Evolutionary conservation across 169 alveolate genomes (phyloP).

Genomic region (Plasmodium inui): DNA sequence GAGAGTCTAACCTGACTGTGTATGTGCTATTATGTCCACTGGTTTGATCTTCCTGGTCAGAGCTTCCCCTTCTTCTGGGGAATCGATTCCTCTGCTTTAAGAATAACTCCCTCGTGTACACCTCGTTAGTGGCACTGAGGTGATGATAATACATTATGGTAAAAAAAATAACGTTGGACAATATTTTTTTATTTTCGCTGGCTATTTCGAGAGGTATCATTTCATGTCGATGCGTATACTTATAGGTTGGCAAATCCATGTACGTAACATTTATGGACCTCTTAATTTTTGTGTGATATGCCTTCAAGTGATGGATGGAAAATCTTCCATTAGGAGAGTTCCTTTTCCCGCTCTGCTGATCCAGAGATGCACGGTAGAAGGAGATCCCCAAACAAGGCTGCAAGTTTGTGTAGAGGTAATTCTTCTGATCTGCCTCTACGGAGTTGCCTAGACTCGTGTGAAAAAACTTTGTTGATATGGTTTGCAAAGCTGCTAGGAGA

Average conservation of each 20-base stretch:
- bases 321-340: neutral
- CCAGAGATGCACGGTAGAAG: constrained; percentile 10
- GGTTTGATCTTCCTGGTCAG: neutral
- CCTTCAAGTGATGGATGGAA: constrained; percentile 9
- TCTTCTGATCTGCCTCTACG: neutral
- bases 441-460: neutral
- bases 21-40: neutral
- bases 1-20: neutral
- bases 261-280: constrained; percentile 24
- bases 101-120: neutral
- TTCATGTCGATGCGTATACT: neutral
- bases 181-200: constrained; percentile 9
- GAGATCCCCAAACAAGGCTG: constrained; percentile 40
- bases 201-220: constrained; percentile 12
- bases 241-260: constrained; percentile 17
- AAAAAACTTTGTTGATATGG: neutral
- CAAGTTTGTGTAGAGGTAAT: constrained; percentile 26
- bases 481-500: constrained; percentile 6
- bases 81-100: neutral
- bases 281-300: constrained; percentile 8
- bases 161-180: constrained; percentile 26
- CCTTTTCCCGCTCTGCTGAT: constrained; percentile 1
- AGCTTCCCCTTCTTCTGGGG: neutral
- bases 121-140: neutral
- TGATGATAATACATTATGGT: constrained; percentile 33